Evolutionary conservation across 345 rosid genomes (phyloP), one percentile per base, ranked within the genome.

Genomic region (Gynandropsis gynandra): DNA sequence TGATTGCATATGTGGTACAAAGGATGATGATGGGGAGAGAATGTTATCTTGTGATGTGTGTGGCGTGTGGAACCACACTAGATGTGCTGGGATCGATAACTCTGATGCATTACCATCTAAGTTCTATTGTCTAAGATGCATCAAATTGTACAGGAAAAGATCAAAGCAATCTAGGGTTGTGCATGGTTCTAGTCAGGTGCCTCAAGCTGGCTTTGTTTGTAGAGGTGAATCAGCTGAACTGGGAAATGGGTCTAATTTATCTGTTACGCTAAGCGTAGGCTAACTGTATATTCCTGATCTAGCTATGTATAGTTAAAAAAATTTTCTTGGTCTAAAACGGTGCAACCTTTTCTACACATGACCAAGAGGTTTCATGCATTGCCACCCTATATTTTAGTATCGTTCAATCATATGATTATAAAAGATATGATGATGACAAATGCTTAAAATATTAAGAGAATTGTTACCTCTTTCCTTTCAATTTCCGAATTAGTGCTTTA

Each of bases 11-110:
- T 82, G 92, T 44, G 86, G 92, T 3, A 69, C 90, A 1, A 78
- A 66, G 62, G 90, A 85, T 51, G 87, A 83, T 54, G 92, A 83
- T 38, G 87, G 87, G 14, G 87, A 85, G 66, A 75, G 74, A 46
- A 85, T 85, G 89, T 47, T 81, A 62, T 86, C 82, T 1, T 86
- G 92, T 62, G 88, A 86, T 57, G 24, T 11, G 17, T 86, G 86
- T 33, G 67, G 83, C 42, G 78, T 80, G 32, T 86, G 95, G 92
- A 81, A 75, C 62, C 92, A 83, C 47, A 80, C 83, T 9, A 70
- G 84, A 54, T 87, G 95, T 55, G 75, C 73, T 19, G 93, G 88
- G 55, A 80, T 80, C 34, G 74, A 73, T 16, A 79, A 69, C 41
- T 47, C 72, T 8, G 72, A 73, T 32, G 61, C 40, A 17, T 67